Base-by-base conservation (phyloP, 352 stramenopile genomes). In the Phytophthora ohioensis region DNA sequence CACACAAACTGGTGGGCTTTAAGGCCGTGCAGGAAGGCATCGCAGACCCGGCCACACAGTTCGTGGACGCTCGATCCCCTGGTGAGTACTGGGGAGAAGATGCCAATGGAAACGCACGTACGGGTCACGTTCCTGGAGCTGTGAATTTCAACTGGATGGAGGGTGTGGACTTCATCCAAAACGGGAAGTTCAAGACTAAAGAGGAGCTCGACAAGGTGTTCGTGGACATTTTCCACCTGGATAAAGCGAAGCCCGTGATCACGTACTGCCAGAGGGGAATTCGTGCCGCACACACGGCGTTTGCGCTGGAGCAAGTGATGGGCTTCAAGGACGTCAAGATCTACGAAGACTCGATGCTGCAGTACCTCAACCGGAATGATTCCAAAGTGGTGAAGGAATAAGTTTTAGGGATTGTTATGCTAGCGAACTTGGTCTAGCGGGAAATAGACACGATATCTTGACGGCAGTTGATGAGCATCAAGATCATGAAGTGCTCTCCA, bases 251-350 rank as follows among this genome's bases (percentile, higher is more conserved):
- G 39, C 79, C 83, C 3, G 71, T 94, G 41, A 78, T 93, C 52
- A 92, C 81, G 36, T 94, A 93, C 70, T 94, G 87, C 64, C 87
- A 94, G 59, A 72, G 81, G 4, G 85, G 78, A 36, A 91, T 94
- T 56, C 85, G 87, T 2, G 87, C 83, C 1, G 82, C 87, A 2
- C 84, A 92, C 64, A 80, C 80, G 12, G 84, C 85, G 34, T 94
- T 93, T 69, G 80, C 87, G 31, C 67, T 94, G 32, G 71, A 91
- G 59, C 84, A 91, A 48, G 70, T 95, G 35, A 64, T 71, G 54
- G 71, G 71, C 0, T 78, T 78, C 27, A 71, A 78, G 58, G 36
- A 75, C 46, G 71, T 78, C 17, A 71, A 65, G 52, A 67, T 75
- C 21, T 93, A 92, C 66, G 85, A 92, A 66, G 71, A 88, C 73